Evolutionary conservation across 2,329 filamentous ascomycete genomes (phyloP).

Genomic region (Fusarium siculi): DNA sequence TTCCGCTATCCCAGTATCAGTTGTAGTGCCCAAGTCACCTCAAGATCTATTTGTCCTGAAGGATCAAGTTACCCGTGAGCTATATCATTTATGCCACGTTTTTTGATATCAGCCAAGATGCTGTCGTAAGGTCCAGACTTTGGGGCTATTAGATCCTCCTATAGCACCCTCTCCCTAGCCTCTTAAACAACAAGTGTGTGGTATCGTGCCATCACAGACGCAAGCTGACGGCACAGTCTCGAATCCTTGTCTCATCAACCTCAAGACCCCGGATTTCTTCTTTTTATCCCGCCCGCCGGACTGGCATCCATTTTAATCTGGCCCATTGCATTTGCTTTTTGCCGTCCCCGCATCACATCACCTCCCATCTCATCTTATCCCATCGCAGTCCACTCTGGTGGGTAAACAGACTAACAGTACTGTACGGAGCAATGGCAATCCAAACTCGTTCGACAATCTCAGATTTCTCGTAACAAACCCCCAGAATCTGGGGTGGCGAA

Average conservation of each 20-base stretch:
- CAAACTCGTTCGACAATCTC: neutral
- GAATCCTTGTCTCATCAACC: slow-evolving; percentile 18
- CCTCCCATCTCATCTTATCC: neutral
- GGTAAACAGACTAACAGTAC: neutral
- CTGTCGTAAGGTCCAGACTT: slow-evolving; percentile 9
- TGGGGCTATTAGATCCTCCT: neutral
- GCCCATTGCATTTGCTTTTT: neutral
- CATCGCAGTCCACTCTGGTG: neutral
- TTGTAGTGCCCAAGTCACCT: neutral
- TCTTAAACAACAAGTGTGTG: neutral
- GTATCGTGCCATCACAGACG: slow-evolving; percentile 29
- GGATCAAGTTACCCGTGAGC: slow-evolving; percentile 4
- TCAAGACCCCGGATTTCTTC: slow-evolving; percentile 12
- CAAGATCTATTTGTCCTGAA: neutral
- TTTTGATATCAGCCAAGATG: slow-evolving; percentile 7
- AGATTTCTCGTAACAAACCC: neutral
- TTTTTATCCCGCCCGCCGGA: neutral
- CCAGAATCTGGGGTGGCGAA: neutral
- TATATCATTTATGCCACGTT: slow-evolving; percentile 21
- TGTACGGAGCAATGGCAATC: neutral
- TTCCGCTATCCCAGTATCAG: neutral
- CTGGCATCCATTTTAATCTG: neutral
- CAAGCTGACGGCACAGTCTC: slow-evolving; percentile 20
- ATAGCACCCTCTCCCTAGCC: neutral
- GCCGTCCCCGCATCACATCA: neutral